Conservation (phyloP, 345 rosid genomes). For the Eucalyptus polyanthemos region DNA sequence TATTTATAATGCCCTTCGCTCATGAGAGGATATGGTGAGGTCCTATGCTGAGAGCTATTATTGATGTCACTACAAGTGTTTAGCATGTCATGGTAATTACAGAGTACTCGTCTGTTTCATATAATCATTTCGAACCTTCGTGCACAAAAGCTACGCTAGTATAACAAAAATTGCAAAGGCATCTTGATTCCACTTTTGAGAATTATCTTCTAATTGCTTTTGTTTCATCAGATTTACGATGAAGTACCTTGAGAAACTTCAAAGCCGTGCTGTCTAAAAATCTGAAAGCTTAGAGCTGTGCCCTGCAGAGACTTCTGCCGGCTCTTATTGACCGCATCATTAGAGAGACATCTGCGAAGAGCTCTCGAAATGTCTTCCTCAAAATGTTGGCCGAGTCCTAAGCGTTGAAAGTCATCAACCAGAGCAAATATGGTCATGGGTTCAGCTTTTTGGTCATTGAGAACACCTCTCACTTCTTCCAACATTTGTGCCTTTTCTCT, state of each 20-base stretch:
- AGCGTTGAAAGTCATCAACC: constrained; percentile 26
- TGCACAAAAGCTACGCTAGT: background rate
- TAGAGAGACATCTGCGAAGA: background rate
- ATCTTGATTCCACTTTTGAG: background rate
- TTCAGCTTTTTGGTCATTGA: too few relatives aligned
- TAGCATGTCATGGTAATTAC: background rate
- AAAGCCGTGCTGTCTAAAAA: constrained; percentile 28
- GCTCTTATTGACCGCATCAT: background rate
- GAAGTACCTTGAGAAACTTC: constrained; percentile 14
- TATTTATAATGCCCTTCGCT: too few relatives aligned
- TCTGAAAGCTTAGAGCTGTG: constrained; percentile 23
- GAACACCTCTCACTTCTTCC: too few relatives aligned
- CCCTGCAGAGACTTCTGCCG: background rate
- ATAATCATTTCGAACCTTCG: background rate
- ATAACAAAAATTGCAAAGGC: background rate
- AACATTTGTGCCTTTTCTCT: too few relatives aligned
- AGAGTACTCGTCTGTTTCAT: too few relatives aligned
- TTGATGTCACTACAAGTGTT: too few relatives aligned
- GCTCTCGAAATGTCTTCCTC: constrained; percentile 8
- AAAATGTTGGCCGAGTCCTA: constrained; percentile 16
- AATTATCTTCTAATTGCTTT: background rate
- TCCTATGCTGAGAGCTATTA: too few relatives aligned
- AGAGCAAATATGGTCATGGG: too few relatives aligned
- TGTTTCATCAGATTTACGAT: too few relatives aligned
- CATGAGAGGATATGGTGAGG: too few relatives aligned